These are phyloP conservation scores for Aplosporella prunicola DNA, from an alignment of 2,329 filamentous ascomycete genomes.

Conservation along the genomic window DNA sequence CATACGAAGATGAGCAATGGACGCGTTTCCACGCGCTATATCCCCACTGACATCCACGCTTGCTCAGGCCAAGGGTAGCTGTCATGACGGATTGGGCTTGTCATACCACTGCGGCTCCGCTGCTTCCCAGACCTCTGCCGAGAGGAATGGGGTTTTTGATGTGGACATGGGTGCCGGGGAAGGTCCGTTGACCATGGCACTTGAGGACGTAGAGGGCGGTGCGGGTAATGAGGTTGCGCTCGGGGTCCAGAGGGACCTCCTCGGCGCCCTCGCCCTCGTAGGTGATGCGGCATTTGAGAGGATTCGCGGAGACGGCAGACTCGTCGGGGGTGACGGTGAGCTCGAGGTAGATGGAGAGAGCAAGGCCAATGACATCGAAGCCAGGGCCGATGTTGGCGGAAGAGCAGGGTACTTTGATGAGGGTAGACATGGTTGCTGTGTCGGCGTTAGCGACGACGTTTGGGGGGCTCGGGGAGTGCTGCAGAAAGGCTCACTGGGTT, in stretches of 20 bases:
- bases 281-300: conserved; percentile 79
- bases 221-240: conserved; percentile 85
- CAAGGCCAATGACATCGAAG: conserved; percentile 95
- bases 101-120: conserved; percentile 72
- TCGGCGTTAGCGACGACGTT: background rate
- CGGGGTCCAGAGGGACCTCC: conserved; percentile 73
- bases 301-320: conserved; percentile 43
- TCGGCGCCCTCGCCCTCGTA: conserved; percentile 78
- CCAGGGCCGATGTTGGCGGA: conserved; percentile 95
- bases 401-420: conserved; percentile 80
- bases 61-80: background rate
- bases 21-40: background rate
- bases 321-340: conserved; percentile 64
- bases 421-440: conserved; percentile 5
- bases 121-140: conserved; percentile 86
- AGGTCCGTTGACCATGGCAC: conserved; percentile 78
- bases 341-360: conserved; percentile 88
- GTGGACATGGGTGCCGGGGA: conserved; percentile 86
- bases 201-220: conserved; percentile 90
- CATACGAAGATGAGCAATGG: conserved; percentile 1
- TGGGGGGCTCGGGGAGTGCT: background rate
- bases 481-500: too few relatives aligned
- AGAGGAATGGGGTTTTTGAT: conserved; percentile 94
- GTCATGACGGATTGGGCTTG: conserved; percentile 5
- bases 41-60: too few relatives aligned